Evolutionary conservation across 2,329 filamentous ascomycete species (phyloP), one percentile per base, ranked within the genome.

Genomic region (Alternaria sp.): DNA sequence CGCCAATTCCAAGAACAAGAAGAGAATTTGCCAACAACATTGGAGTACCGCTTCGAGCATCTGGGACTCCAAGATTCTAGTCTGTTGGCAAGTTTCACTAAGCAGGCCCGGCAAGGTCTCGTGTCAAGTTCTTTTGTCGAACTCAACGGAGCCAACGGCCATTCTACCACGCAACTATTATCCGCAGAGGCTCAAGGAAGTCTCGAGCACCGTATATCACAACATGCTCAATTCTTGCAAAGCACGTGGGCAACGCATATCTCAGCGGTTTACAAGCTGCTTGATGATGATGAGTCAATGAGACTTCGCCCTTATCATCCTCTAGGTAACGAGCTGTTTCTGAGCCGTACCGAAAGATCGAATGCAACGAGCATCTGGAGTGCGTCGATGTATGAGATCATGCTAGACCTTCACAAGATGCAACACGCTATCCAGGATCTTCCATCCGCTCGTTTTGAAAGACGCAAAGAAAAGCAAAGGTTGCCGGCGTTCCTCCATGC

Each of bases 281-380:
- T 73, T 26, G 28, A 19, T 7, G 49, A 52, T n/a, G 45, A 61
- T 69, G 63, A 74, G 77, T 21, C 58, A 13, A 28, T 21, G 11
- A 51, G 54, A 45, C 58, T 68, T 26, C 28, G 65, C 71, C 74
- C 83, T 44, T 76, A 83, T 61, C 81, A 85, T 73, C 82, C 83
- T 61, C 74, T 85, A 59, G 80, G 78, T 71, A 85, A 85, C 63
- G 80, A 83, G 65, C 70, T 82, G 25, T 75, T 80, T 36, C 67
- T 83, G 23, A 76, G 76, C 28, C 61, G 59, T 23, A 75, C 63
- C 28, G 53, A 59, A 13, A 36, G 49, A 17, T 57, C 59, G 2
- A 57, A 60, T 30, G 36, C 50, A 2, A 45, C 67, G 4, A 67
- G 55, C 2, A 17, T 69, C 3, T 72, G 67, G 66, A 69, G 63